Percentiles rank a stretch among this genome's conserved stretches.
phyloP scores from a whole-genome alignment of 768 basidiomycete species.

The Hygrophoropsis aurantiaca region DNA sequence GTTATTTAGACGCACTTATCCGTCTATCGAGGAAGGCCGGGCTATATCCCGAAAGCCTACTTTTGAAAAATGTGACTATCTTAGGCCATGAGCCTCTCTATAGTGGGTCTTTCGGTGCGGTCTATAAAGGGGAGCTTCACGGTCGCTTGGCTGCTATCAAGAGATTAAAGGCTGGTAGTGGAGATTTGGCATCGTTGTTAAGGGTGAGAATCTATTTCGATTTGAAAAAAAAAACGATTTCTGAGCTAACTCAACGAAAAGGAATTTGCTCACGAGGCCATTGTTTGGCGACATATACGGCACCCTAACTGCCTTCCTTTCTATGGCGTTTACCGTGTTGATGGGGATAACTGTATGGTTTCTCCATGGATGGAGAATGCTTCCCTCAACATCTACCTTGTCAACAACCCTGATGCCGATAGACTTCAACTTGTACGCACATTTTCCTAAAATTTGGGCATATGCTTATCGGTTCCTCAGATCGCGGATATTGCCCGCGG shows the following conservation, averaged over 20 bases:
- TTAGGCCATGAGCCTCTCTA: neutral
- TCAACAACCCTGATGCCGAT: slow-evolving; percentile 16
- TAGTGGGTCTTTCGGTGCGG: slow-evolving; percentile 20
- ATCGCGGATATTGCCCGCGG: slow-evolving; percentile 45
- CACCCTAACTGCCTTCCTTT: slow-evolving; percentile 38
- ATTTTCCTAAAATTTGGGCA: neutral
- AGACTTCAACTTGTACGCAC: slow-evolving; percentile 32
- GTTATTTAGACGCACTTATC: slow-evolving; percentile 17
- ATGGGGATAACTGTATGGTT: slow-evolving; percentile 24
- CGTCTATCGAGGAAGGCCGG: slow-evolving; percentile 16
- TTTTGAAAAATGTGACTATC: slow-evolving; percentile 7
- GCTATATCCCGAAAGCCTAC: slow-evolving; percentile 17
- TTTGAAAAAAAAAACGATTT: no score
- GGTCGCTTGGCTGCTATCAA: slow-evolving; percentile 30
- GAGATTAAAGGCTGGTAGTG: neutral
- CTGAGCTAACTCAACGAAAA: slow-evolving; percentile 4
- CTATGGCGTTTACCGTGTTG: slow-evolving; percentile 27
- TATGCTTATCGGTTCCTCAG: slow-evolving; percentile 19
- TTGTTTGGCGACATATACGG: slow-evolving; percentile 32
- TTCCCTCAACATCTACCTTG: slow-evolving; percentile 30
- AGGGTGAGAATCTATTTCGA: slow-evolving; percentile 16
- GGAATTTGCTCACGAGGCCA: slow-evolving; percentile 30
- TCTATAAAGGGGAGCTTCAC: slow-evolving; percentile 16
- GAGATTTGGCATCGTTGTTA: slow-evolving; percentile 2
- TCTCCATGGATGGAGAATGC: slow-evolving; percentile 41